Base-by-base conservation (phyloP, 495 filamentous ascomycete genomes). In the Aspergillus hancockii region DNA sequence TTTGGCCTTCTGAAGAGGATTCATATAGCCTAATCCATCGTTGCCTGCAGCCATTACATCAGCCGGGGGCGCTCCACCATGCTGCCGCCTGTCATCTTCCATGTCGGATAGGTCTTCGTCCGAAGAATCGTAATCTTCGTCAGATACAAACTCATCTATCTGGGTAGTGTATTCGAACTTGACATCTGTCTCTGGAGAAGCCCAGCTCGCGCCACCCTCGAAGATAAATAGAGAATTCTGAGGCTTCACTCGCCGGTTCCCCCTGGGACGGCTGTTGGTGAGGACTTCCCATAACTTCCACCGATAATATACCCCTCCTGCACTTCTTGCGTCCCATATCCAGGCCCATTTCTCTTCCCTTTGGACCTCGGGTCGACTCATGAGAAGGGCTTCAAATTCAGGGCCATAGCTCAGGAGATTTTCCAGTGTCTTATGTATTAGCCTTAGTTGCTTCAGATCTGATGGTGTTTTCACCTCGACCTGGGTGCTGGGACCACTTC, bases 311-410 rank as follows among this genome's bases (percentile, higher is more conserved):
- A 93, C 82, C 8, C 89, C 90, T 8, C 86, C 88, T 52, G 85
- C 73, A 63, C 90, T 91, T 50, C 91, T 81, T 28, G 93, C 79
- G 71, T 99, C 90, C 88, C 89, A 99, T 4, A 99, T 72, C 90
- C 91, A 99, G 0, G 91, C 89, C 87, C 92, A 99, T 67, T 88
- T 92, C 63, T 93, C 89, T 38, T 96, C 89, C 23, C 74, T 79
- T 61, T 93, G 90, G 2, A 97, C 89, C 38, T 89, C 85, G 0
- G 85, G 86, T 18, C 88, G 80, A 36, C 83, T 88, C 94, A 98
- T 97, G 3, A 99, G 83, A 1, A 96, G 79, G 5, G 93, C 93
- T 67, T 99, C 94, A 56, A 97, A 96, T 69, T 95, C 90, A 0
- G 90, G 88, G 0, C 93, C 92, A 61, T 92, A 83, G 12, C 84